Evolutionary conservation across 1,139 yeast genomes (phyloP).

Genomic region (Scheffersomyces stambukii): DNA sequence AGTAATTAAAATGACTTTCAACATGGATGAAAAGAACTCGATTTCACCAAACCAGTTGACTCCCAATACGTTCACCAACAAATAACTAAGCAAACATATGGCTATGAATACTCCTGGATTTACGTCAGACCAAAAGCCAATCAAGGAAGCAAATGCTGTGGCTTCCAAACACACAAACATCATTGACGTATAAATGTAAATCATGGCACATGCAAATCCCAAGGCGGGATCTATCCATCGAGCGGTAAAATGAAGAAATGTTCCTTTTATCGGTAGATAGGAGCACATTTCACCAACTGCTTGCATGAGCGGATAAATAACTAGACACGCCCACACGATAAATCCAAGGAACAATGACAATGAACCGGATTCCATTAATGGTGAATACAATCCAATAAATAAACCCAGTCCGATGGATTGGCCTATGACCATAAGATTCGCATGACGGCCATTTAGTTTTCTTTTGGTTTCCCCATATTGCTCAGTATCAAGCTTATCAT

Average conservation of each 20-base stretch:
- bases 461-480: constrained; percentile 36
- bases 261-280: constrained; percentile 36
- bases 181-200: constrained; percentile 32
- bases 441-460: constrained; percentile 40
- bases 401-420: constrained; percentile 50
- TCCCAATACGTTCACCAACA: constrained; percentile 30
- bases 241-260: constrained; percentile 34
- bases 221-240: constrained; percentile 39
- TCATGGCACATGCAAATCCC: constrained; percentile 35
- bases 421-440: constrained; percentile 48
- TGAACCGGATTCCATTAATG: constrained; percentile 34
- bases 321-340: constrained; percentile 28
- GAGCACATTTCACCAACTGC: constrained; percentile 39
- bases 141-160: constrained; percentile 31
- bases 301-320: constrained; percentile 40
- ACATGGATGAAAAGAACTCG: constrained; percentile 33
- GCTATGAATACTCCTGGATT: constrained; percentile 35
- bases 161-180: constrained; percentile 39
- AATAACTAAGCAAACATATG: constrained; percentile 23
- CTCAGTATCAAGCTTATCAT: constrained; percentile 26
- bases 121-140: constrained; percentile 37
- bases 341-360: constrained; percentile 35
- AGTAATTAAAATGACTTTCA: constrained; percentile 34
- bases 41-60: constrained; percentile 40
- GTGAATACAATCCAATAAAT: constrained; percentile 33